Base-by-base conservation (phyloP, 257 asterid genomes). In the Eustoma russellianum region DNA sequence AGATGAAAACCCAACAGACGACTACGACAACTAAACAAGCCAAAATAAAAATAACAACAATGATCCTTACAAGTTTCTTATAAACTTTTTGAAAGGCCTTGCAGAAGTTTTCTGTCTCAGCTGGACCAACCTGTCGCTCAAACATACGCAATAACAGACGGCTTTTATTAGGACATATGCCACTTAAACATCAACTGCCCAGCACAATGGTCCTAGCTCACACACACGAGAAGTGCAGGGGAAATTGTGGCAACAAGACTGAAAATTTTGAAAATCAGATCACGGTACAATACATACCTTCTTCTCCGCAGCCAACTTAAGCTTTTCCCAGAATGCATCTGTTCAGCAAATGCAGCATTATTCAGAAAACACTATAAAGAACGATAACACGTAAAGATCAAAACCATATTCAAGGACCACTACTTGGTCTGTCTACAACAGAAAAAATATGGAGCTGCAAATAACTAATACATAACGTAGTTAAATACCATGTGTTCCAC, bases 41-140 rank as follows among this genome's bases (percentile, higher is more conserved):
- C 30, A 24, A 24, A 24, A 24, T 24, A 24, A 24, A 24, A 24
- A 24, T 24, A 57, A 44, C 5, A 9, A 24, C 9, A 5, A 7
- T 38, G 7, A 48, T 51, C 65, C 92, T 82, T 72, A 85, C 95
- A 50, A 85, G 84, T 74, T 70, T 85, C 72, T 65, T 59, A 46
- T 85, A 85, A 63, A 74, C 81, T 70, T 77, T 80, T 63, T 74
- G 75, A 72, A 85, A 85, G 41, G 89, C 78, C 72, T 77, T 70
- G 81, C 93, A 79, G 57, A 85, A 79, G 28, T 47, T 72, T 59
- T 79, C 93, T 14, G 93, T 93, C 64, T 82, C 89, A 65, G 78
- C 75, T 71, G 79, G 66, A 44, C 82, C 83, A 71, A 85, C 71
- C 94, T 85, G 59, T 38, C 33, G 13, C 28, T 6, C 34, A 38